These are phyloP conservation scores for Volvariella volvacea DNA, from an alignment of 1,284 basidiomycete species.

Conservation along the genomic window DNA sequence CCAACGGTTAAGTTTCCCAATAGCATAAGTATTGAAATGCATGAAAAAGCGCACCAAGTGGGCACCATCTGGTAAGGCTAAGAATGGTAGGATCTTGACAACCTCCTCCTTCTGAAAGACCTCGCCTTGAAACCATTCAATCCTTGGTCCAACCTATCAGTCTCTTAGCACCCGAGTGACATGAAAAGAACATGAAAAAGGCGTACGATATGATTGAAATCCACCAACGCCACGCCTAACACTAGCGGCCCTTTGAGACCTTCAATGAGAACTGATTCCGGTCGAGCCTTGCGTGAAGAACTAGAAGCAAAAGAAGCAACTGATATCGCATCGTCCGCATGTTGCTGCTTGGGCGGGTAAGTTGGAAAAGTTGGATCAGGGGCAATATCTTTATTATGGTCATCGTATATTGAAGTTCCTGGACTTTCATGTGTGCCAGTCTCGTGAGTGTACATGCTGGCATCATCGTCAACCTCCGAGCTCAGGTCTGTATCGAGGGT, in stretches of 20 bases:
- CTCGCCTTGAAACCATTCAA: conserved; percentile 72
- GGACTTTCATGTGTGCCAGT: conserved; percentile 37
- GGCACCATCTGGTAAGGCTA: conserved; percentile 96
- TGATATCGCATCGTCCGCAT: conserved; percentile 47
- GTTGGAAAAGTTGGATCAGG: conserved; percentile 27
- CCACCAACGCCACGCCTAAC: conserved; percentile 80
- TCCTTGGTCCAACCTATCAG: conserved; percentile 78
- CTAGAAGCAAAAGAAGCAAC: conserved; percentile 57
- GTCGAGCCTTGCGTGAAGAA: conserved; percentile 67
- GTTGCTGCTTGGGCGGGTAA: conserved; percentile 51
- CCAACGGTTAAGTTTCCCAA: conserved; percentile 1
- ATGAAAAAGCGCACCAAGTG: conserved; percentile 59
- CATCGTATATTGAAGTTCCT: conserved; percentile 42
- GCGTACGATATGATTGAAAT: conserved; percentile 84
- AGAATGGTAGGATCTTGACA: conserved; percentile 82
- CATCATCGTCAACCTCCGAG: conserved; percentile 42
- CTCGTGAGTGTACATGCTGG: conserved; percentile 37
- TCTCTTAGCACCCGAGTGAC: conserved; percentile 9
- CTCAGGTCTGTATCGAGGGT: conserved; percentile 47
- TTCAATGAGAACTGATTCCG: conserved; percentile 64
- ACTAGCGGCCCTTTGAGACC: conserved; percentile 57
- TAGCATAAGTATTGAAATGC: conserved; percentile 3
- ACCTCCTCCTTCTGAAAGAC: conserved; percentile 81
- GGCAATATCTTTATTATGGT: conserved; percentile 20
- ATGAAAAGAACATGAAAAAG: conserved; percentile 4